Evolutionary conservation across 305 asterid genomes (phyloP).

Genomic region (Plantago rigida): DNA sequence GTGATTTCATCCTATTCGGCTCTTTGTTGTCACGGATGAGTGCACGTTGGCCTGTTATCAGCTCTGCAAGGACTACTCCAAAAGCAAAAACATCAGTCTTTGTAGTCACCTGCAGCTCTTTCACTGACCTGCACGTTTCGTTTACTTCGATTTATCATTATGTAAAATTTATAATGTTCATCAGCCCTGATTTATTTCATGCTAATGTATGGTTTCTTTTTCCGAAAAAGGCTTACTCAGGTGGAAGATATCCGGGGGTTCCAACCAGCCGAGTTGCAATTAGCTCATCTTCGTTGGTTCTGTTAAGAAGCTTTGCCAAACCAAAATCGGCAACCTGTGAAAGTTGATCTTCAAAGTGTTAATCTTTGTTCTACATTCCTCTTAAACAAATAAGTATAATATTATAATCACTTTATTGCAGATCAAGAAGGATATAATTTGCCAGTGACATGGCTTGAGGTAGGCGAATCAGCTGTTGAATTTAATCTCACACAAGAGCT

Average conservation of each 20-base stretch:
- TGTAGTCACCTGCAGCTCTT: conserved; percentile 70
- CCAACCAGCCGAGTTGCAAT: conserved; percentile 78
- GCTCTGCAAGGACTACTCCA: conserved; percentile 82
- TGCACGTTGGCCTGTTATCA: conserved; percentile 76
- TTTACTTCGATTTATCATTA: conserved; percentile 4
- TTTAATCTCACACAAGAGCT: background rate
- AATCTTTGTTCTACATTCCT: background rate
- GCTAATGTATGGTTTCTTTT: no score
- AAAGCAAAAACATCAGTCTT: conserved; percentile 87
- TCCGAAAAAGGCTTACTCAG: conserved; percentile 47
- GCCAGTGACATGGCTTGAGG: background rate
- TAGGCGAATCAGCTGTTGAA: background rate
- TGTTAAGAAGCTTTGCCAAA: conserved; percentile 67
- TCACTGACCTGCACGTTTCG: conserved; percentile 52
- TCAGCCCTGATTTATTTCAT: no score
- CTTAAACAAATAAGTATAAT: background rate
- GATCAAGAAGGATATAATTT: background rate
- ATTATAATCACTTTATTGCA: no score
- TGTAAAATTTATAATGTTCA: background rate
- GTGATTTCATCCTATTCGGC: conserved; percentile 63
- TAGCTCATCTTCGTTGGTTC: conserved; percentile 61
- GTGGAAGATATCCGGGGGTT: conserved; percentile 91
- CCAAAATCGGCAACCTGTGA: conserved; percentile 82
- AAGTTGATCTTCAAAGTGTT: conserved; percentile 5
- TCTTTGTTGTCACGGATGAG: conserved; percentile 55